phyloP scores from a whole-genome alignment of 2,329 filamentous ascomycete species.

The Thielaviopsis ethacetica region DNA sequence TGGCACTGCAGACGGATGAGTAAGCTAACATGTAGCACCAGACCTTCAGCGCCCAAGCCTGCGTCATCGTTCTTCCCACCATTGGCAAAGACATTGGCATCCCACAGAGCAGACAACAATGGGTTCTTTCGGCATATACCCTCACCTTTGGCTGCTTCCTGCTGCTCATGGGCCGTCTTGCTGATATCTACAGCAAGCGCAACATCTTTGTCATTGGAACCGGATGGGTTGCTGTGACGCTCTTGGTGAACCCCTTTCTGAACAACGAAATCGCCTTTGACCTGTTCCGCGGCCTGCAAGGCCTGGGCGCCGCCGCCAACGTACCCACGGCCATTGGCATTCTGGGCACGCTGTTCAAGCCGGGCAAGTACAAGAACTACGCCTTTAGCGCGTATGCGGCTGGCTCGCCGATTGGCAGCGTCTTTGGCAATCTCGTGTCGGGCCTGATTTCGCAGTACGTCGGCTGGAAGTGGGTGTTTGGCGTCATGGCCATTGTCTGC shows the following conservation, averaged over 20 bases:
- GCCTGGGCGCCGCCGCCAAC: conserved; percentile 51
- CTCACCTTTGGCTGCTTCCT: conserved; percentile 53
- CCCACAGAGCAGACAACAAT: conserved; percentile 43
- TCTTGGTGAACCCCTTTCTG: conserved; percentile 45
- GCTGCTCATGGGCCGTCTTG: conserved; percentile 49
- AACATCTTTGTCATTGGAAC: conserved; percentile 48
- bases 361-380: conserved; percentile 53
- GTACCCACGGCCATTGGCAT: conserved; percentile 58
- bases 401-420: conserved; percentile 45
- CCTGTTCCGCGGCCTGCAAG: conserved; percentile 48
- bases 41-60: conserved; percentile 40
- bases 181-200: conserved; percentile 50
- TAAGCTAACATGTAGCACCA: conserved; percentile 15
- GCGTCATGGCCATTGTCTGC: conserved; percentile 43
- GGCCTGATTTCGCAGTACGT: conserved; percentile 47
- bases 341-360: conserved; percentile 48
- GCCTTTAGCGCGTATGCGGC: conserved; percentile 50
- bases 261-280: conserved; percentile 53
- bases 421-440: conserved; percentile 48
- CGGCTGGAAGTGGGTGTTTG: conserved; percentile 53
- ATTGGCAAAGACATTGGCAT: conserved; percentile 40
- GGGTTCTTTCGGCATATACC: conserved; percentile 50
- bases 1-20: neutral
- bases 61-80: conserved; percentile 46
- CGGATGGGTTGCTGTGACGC: conserved; percentile 42